These are phyloP conservation scores for Stropharia rugosoannulata DNA, from an alignment of 768 basidiomycete genomes.

Conservation along the genomic window DNA sequence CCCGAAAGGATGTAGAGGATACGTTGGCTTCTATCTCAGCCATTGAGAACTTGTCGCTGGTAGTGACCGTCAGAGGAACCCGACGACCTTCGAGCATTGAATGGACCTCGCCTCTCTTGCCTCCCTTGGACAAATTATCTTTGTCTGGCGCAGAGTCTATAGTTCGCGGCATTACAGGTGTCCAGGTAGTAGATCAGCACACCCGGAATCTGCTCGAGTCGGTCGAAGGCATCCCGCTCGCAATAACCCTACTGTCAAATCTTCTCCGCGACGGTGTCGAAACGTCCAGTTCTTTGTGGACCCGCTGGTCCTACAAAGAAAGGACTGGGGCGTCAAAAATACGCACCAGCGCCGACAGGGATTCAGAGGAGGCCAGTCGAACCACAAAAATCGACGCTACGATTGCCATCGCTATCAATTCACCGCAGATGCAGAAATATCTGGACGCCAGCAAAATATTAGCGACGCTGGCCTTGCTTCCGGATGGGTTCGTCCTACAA, in stretches of 20 bases:
- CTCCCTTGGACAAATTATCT: constrained; percentile 2
- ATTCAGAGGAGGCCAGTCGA: not conserved
- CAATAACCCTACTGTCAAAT: not conserved
- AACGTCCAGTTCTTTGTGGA: constrained; percentile 6
- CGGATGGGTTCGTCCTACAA: not conserved
- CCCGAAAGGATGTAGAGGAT: not conserved
- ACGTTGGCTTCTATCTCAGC: not conserved
- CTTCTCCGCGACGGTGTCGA: not conserved
- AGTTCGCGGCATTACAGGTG: not conserved
- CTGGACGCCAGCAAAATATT: not conserved
- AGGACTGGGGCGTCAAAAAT: not conserved
- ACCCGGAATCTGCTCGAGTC: not conserved
- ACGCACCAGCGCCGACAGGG: not conserved
- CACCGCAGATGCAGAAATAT: constrained; percentile 2
- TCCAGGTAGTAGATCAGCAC: not conserved
- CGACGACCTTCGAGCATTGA: not conserved
- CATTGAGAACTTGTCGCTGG: not conserved
- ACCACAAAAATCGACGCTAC: constrained; percentile 3
- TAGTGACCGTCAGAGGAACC: not conserved
- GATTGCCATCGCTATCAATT: constrained; percentile 1
- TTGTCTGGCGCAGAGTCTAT: not conserved
- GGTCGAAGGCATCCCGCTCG: constrained; percentile 3
- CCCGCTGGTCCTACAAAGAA: constrained; percentile 2
- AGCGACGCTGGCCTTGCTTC: not conserved
- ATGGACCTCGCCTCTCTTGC: not conserved